Conservation (phyloP, 1,284 basidiomycete genomes). For the Sporisorium scitamineum region DNA sequence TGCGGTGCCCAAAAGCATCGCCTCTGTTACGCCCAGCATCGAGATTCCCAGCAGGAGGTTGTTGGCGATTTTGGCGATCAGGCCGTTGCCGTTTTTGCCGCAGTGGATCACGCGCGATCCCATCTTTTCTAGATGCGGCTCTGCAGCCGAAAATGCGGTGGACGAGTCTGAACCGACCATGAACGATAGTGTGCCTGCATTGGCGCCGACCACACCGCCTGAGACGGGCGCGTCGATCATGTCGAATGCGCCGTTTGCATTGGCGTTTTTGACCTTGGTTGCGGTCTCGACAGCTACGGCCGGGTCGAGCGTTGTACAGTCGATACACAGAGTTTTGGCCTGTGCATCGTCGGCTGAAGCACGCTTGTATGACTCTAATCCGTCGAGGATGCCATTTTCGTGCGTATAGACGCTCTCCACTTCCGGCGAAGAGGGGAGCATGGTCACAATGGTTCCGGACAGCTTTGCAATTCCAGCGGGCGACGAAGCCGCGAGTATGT, state of each 20-base stretch:
- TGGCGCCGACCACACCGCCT: conserved; percentile 88
- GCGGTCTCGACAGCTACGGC: conserved; percentile 78
- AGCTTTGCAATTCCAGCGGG: conserved; percentile 70
- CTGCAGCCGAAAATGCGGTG: conserved; percentile 74
- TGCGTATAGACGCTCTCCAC: conserved; percentile 79
- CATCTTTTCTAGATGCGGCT: conserved; percentile 76
- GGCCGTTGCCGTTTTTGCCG: conserved; percentile 78
- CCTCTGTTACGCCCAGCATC: conserved; percentile 62
- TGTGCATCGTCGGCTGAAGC: conserved; percentile 16
- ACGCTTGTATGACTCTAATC: conserved; percentile 30
- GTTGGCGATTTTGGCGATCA: conserved; percentile 66
- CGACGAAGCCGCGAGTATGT: conserved; percentile 62
- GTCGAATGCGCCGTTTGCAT: conserved; percentile 50
- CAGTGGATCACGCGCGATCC: conserved; percentile 85
- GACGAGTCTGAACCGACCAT: conserved; percentile 81
- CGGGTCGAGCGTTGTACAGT: conserved; percentile 88
- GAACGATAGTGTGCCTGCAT: conserved; percentile 82
- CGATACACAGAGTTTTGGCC: conserved; percentile 78
- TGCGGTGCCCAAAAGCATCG: conserved; percentile 62
- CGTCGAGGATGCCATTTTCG: conserved; percentile 70
- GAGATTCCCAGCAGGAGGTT: conserved; percentile 62
- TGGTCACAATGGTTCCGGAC: conserved; percentile 80
- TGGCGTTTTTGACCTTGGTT: conserved; percentile 73
- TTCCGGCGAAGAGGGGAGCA: conserved; percentile 87
- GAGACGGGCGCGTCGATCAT: conserved; percentile 93